Base-by-base conservation (phyloP, 176 grass and related monocot genomes). In the Paspalum notatum region DNA sequence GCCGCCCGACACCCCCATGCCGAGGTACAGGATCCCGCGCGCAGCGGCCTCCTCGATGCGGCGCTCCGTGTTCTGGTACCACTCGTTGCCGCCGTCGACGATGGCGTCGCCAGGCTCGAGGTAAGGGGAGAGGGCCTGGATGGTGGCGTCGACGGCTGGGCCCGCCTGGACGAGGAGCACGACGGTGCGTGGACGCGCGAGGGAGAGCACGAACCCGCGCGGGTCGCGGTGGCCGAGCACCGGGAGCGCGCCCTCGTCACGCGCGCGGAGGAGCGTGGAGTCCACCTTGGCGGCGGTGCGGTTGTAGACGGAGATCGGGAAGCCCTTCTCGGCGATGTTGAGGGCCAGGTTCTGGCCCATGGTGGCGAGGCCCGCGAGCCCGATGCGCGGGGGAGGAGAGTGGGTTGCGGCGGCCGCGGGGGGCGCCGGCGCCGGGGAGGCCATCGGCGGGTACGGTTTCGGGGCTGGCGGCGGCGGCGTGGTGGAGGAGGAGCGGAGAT, bases 281-380 rank as follows among this genome's bases (percentile, higher is more conserved):
- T 95, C 90, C 18, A 92, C 93, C 92, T 98, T 98, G 38, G 92
- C 76, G 41, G 86, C 81, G 7, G 92, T 95, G 75, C 96, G 88
- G 82, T 99, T 99, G 88, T 99, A 99, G 68, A 95, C 88, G 44
- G 90, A 95, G 90, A 99, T 91, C 43, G 96, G 88, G 72, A 95
- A 99, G 4, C 92, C 96, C 68, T 86, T 99, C 75, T 99, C 96
- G 15, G 92, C 90, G 79, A 99, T 93, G 86, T 99, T 95, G 74
- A 99, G 88, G 1, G 96, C 92, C 39, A 99, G 90, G 76, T 91
- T 99, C 86, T 99, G 96, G 47, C 90, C 92, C 96, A 98, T 98
- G 78, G 92, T 91, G 16, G 90, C 96, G 54, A 99, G 86, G 16
- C 92, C 90, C 2, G 96, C 86, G 2, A 99, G 87, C 20, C 92